phyloP scores from a whole-genome alignment of 768 basidiomycete species.

The Russula griseocarnosa region DNA sequence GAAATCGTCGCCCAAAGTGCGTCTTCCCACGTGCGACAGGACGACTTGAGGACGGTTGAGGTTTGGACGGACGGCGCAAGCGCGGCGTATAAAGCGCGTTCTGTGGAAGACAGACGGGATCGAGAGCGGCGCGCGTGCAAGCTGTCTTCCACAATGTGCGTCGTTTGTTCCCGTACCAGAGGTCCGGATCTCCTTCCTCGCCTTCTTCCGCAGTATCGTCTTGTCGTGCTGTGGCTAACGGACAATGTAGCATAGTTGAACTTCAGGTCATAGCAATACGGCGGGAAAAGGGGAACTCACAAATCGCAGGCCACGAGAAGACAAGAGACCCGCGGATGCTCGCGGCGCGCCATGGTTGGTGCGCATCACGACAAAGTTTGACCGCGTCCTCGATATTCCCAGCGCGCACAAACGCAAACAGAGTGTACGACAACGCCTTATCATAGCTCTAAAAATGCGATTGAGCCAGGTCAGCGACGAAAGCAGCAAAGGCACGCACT shows the following conservation, averaged over 20 bases:
- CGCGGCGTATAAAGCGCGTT: conserved; percentile 86
- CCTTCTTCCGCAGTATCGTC: conserved; percentile 47
- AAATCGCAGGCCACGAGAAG: conserved; percentile 71
- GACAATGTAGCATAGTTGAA: neutral
- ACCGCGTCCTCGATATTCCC: conserved; percentile 84
- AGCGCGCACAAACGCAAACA: conserved; percentile 79
- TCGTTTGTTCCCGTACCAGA: conserved; percentile 71
- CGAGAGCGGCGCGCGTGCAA: conserved; percentile 74
- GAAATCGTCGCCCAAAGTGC: conserved; percentile 90
- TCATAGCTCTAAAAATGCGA: conserved; percentile 73
- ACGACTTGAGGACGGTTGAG: conserved; percentile 57
- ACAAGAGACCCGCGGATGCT: conserved; percentile 78
- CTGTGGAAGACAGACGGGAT: conserved; percentile 51
- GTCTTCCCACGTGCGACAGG: conserved; percentile 91
- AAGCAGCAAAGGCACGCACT: conserved; percentile 41
- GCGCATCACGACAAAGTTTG: conserved; percentile 72
- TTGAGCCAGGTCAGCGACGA: neutral
- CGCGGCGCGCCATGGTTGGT: conserved; percentile 91
- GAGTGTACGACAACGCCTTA: conserved; percentile 64
- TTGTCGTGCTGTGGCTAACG: conserved; percentile 44
- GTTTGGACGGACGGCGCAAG: conserved; percentile 72
- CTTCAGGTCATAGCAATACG: neutral
- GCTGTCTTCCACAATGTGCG: conserved; percentile 84
- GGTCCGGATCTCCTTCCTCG: conserved; percentile 42
- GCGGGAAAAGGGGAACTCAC: conserved; percentile 39